phyloP scores from a whole-genome alignment of 257 asterid species.

The Nicotiana knightiana region DNA sequence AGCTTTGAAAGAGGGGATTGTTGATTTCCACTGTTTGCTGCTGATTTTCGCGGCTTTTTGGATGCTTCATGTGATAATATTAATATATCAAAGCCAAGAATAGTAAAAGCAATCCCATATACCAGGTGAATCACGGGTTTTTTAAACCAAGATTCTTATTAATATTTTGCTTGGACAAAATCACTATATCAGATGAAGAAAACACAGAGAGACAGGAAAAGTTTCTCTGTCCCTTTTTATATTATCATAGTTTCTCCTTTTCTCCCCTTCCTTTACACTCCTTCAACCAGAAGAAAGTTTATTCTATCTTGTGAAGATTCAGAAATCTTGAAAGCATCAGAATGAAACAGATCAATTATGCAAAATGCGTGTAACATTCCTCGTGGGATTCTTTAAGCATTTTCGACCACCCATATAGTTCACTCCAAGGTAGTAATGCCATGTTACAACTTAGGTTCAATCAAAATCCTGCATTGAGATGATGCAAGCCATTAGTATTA shows the following conservation, averaged over 20 bases:
- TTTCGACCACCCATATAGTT: conserved; percentile 5
- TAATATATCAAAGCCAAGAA: no score
- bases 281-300: background rate
- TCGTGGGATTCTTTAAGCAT: background rate
- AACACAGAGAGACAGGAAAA: background rate
- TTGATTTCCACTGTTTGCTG: no score
- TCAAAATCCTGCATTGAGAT: conserved; percentile 32
- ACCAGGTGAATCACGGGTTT: no score
- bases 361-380: background rate
- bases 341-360: background rate
- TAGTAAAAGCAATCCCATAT: no score
- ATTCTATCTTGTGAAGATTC: background rate
- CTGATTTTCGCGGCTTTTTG: no score
- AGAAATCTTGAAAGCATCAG: background rate
- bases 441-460: conserved; percentile 10
- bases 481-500: conserved; percentile 25
- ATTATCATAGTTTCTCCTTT: background rate
- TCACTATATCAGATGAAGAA: background rate
- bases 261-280: background rate
- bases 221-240: background rate
- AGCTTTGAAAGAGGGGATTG: no score
- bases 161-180: background rate
- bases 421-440: background rate
- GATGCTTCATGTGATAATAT: no score
- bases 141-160: background rate